Conservation (phyloP, 179 eudicot genomes). For the Gypsophila paniculata region DNA sequence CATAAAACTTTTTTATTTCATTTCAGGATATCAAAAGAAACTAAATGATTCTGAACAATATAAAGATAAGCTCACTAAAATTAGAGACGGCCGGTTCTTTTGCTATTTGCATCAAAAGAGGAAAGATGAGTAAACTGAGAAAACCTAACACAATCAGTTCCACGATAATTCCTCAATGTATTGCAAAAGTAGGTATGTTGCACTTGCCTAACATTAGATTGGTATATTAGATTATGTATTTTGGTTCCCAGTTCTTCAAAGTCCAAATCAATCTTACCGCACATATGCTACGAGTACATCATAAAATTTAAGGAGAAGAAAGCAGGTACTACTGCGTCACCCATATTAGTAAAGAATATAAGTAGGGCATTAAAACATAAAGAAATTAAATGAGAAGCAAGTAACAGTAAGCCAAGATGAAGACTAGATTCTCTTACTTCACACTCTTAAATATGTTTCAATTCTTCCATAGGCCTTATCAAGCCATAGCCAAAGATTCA, state of each 20-base stretch:
- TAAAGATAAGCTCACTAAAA: not conserved
- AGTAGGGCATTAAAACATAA: not conserved
- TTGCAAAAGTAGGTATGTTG: not conserved
- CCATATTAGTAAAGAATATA: not conserved
- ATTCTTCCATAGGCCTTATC: not conserved
- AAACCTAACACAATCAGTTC: not conserved
- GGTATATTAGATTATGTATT: no score
- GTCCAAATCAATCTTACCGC: not conserved
- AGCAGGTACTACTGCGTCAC: not conserved
- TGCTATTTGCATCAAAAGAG: not conserved
- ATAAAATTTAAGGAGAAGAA: not conserved
- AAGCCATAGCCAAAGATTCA: no score
- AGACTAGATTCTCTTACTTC: not conserved
- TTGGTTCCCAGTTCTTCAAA: not conserved
- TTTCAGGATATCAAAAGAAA: not conserved
- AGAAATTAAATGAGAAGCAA: not conserved
- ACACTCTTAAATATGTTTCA: not conserved
- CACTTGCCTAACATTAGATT: no score
- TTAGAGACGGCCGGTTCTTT: not conserved
- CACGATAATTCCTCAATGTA: not conserved
- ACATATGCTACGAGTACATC: not conserved
- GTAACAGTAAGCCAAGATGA: not conserved
- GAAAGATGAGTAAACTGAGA: slow-evolving; percentile 3
- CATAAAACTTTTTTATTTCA: not conserved
- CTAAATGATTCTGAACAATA: not conserved